Conservation (phyloP, 345 rosid species). For the Jatropha curcas region DNA sequence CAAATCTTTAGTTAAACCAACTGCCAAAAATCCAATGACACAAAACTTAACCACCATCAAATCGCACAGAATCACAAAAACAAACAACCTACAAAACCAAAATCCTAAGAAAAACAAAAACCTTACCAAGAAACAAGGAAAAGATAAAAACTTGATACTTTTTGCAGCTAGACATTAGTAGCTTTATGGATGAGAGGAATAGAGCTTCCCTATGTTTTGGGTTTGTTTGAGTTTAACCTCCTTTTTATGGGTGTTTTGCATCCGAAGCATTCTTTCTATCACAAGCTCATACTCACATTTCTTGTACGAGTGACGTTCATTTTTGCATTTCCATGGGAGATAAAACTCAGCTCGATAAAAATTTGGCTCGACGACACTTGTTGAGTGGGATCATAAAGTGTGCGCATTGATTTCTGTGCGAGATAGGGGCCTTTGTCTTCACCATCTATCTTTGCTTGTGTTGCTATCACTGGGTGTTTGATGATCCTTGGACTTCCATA, state of each 20-base stretch:
- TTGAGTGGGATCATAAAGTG: constrained; percentile 92
- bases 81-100: neutral
- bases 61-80: neutral
- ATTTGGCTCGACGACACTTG: constrained; percentile 91
- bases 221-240: constrained; percentile 62
- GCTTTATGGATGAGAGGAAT: constrained; percentile 82
- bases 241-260: constrained; percentile 92
- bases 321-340: constrained; percentile 96
- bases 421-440: constrained; percentile 69
- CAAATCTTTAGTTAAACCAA: no score
- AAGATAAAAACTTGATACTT: neutral
- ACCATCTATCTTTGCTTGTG: constrained; percentile 94
- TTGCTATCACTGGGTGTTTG: constrained; percentile 98
- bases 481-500: constrained; percentile 89
- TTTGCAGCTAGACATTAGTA: constrained; percentile 61
- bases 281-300: constrained; percentile 98
- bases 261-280: constrained; percentile 95
- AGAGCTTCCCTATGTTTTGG: constrained; percentile 33
- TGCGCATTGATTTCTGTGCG: constrained; percentile 94
- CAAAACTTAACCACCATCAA: no score
- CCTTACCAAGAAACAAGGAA: constrained; percentile 5
- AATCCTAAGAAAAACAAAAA: neutral
- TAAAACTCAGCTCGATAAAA: constrained; percentile 86
- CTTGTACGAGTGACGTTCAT: constrained; percentile 88
- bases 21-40: no score